A percentile compares a stretch with the other conserved stretches of the same genome.
Evolutionary conservation across 169 alveolate species (phyloP).

Genomic region (Eimeria necatrix): DNA sequence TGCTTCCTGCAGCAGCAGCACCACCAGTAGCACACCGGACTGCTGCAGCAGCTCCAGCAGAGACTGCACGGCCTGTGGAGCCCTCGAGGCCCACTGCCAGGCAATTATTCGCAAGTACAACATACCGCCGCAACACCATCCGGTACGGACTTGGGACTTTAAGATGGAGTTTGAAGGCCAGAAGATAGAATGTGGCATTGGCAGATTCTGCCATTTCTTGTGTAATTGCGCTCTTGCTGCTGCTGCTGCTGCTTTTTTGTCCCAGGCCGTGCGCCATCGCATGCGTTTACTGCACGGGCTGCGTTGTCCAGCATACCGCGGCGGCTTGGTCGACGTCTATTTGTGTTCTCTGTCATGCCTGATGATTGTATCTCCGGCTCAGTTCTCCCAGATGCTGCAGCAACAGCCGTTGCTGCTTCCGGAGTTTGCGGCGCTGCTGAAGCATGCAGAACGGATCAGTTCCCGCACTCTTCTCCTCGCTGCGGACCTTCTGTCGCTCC

Average conservation of each 20-base stretch:
- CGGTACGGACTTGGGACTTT: constrained; percentile 49
- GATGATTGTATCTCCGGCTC: constrained; percentile 49
- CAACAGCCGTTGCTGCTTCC: constrained; percentile 68
- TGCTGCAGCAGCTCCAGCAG: constrained; percentile 75
- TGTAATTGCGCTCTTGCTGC: not conserved
- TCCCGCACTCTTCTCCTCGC: constrained; percentile 75
- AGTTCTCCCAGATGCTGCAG: constrained; percentile 42
- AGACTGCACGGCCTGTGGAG: constrained; percentile 54
- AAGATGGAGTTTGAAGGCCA: not conserved
- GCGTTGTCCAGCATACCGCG: constrained; percentile 66
- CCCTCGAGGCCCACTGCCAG: constrained; percentile 60
- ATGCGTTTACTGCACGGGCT: constrained; percentile 77
- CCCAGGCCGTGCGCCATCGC: constrained; percentile 69
- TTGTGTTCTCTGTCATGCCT: constrained; percentile 70
- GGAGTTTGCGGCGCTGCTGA: constrained; percentile 67
- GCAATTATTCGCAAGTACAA: constrained; percentile 54
- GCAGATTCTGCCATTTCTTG: not conserved
- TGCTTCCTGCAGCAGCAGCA: constrained; percentile 7
- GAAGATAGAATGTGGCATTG: not conserved
- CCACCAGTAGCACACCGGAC: constrained; percentile 31
- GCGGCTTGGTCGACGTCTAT: constrained; percentile 58
- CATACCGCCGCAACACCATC: constrained; percentile 63
- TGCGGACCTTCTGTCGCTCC: constrained; percentile 74
- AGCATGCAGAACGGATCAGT: constrained; percentile 50
- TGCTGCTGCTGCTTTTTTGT: constrained; percentile 33